Percentiles rank a stretch among this genome's conserved stretches.
Evolutionary conservation across 148 eudicot species (phyloP).

Genomic region (Vaccinium vitisidaea): DNA sequence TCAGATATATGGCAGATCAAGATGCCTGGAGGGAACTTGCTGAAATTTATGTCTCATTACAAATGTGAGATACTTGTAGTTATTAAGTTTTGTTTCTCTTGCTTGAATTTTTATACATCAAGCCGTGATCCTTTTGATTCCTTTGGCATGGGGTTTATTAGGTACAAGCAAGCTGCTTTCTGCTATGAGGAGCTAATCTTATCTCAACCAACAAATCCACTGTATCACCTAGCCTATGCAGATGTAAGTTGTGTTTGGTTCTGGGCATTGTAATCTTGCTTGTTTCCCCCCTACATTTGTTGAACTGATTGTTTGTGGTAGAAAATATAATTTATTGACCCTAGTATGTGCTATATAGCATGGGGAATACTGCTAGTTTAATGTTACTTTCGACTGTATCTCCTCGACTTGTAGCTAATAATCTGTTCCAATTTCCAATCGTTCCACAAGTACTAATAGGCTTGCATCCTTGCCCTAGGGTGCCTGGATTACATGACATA

Average conservation of each 20-base stretch:
- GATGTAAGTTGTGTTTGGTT: conserved; percentile 56
- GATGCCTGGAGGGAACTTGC: conserved; percentile 99
- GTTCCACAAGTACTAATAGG: background rate
- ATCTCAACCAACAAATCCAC: conserved; percentile 79
- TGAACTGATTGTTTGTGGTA: background rate
- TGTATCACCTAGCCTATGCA: conserved; percentile 89
- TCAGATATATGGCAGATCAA: conserved; percentile 97
- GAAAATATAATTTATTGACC: background rate
- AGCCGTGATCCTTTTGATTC: background rate
- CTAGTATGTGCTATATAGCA: background rate
- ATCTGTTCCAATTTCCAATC: background rate
- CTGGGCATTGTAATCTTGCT: background rate
- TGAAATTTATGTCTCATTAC: conserved; percentile 83
- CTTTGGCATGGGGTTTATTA: conserved; percentile 22
- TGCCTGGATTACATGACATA: background rate
- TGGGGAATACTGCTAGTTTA: background rate
- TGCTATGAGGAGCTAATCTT: conserved; percentile 94
- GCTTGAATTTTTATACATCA: background rate
- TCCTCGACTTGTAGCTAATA: background rate
- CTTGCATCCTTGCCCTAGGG: background rate
- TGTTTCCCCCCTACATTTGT: background rate
- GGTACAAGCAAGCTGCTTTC: conserved; percentile 99
- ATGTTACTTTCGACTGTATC: no score
- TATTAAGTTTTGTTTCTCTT: background rate
- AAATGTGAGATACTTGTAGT: conserved; percentile 61